Conservation (phyloP, 345 rosid genomes). For the Aegle marmelos region DNA sequence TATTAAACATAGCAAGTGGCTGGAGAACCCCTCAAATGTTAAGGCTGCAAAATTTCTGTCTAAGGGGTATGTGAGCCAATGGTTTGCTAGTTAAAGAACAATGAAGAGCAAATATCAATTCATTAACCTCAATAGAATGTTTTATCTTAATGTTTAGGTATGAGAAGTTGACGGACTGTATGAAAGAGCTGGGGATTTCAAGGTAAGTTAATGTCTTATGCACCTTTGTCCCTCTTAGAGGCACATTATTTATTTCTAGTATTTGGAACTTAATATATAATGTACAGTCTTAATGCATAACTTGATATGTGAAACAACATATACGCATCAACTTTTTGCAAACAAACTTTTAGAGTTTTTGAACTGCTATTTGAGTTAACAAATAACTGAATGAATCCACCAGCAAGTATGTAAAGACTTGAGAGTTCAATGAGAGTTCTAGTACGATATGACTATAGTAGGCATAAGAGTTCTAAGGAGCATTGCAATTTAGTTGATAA, state of each 20-base stretch:
- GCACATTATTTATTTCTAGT: neutral
- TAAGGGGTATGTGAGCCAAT: slow-evolving; percentile 56
- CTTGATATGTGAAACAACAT: neutral
- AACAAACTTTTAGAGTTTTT: neutral
- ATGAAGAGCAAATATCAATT: neutral
- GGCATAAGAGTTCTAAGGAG: neutral
- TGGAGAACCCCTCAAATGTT: slow-evolving; percentile 77
- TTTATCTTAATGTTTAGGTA: slow-evolving; percentile 53
- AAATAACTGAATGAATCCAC: neutral
- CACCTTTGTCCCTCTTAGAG: neutral
- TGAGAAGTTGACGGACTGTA: slow-evolving; percentile 65
- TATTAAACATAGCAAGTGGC: slow-evolving; percentile 94
- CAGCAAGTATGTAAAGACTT: neutral
- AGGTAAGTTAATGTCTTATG: slow-evolving; percentile 43
- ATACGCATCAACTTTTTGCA: neutral
- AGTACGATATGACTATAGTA: neutral
- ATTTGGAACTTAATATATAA: neutral
- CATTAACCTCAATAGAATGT: slow-evolving; percentile 3
- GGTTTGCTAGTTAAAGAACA: neutral
- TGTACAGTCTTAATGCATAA: neutral
- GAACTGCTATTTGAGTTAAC: neutral
- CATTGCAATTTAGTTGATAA: neutral
- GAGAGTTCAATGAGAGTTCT: neutral
- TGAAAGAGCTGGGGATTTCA: slow-evolving; percentile 60
- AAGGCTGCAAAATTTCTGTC: slow-evolving; percentile 89